phyloP scores from a whole-genome alignment of 2,329 filamentous ascomycete genomes.

The Stachybotrys elegans region DNA sequence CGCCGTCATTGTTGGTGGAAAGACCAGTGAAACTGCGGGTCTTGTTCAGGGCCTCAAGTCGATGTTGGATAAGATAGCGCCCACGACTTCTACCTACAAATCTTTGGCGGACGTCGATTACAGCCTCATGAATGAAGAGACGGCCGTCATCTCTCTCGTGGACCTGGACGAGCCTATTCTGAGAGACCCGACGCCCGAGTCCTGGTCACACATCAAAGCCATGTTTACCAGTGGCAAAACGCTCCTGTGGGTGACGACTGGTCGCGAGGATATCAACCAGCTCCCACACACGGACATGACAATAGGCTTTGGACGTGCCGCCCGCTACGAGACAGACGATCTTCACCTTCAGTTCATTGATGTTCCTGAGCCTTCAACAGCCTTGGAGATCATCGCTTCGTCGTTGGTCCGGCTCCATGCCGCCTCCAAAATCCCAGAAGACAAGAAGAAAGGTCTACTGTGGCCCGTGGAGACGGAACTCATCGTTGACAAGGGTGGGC shows the following conservation, averaged over 20 bases:
- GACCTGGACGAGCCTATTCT: slow-evolving; percentile 4
- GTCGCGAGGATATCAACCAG: neutral
- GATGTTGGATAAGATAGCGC: neutral
- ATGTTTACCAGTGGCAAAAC: neutral
- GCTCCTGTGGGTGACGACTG: slow-evolving; percentile 5
- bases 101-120: neutral
- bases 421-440: neutral
- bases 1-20: neutral
- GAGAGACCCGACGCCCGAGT: neutral
- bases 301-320: neutral
- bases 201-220: neutral
- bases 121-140: neutral
- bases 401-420: neutral
- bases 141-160: neutral
- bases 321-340: neutral
- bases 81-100: neutral
- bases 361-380: neutral
- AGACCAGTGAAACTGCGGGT: neutral
- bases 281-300: slow-evolving; percentile 2
- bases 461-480: neutral
- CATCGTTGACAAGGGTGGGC: neutral
- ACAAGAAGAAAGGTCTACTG: neutral
- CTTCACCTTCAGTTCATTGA: slow-evolving; percentile 3
- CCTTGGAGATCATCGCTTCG: neutral
- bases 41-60: neutral